Base-by-base conservation (phyloP, 257 asterid species). In the Solanum sejunctum region DNA sequence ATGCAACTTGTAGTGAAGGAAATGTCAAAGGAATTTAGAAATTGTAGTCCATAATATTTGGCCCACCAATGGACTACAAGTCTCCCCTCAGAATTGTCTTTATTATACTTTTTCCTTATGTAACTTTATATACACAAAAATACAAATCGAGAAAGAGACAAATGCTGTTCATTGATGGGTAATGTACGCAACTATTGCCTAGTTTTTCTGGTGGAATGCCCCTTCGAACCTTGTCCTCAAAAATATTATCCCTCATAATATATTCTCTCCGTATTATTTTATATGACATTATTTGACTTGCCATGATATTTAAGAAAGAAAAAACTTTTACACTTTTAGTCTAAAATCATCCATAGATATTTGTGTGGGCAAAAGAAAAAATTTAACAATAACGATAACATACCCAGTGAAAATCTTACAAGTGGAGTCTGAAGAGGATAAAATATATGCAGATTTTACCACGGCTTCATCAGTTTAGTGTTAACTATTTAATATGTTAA, bases 221-320 rank as follows among this genome's bases (percentile, higher is more conserved):
- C 84, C 41, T 71, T 60, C 58, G 82, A 83, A 78, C 39, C 41
- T 81, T 69, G 85, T 54, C 85, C 91, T 89, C 91, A 91, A 88
- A 84, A 61, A 80, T 88, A 86, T 88, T 91, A 91, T 89, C 93
- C 26, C 75, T 4, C 41, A 0, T 36, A 36, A 36, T 36, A 36
- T 36, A 36, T 4, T 36, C 41, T 5, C 6, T 36, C 7, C 41
- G 7, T 36, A 36, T 36, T 7, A 36, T 36, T 36, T 36, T 36
- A 36, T 36, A 6, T 36, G 6, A 5, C 41, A 36, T 36, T 5
- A 36, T 36, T 36, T 36, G 6, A 4, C 1, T 36, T 36, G 6
- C 0, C 41, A 36, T 5, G 6, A 5, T 36, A 5, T 36, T 36
- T 36, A 36, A 0, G 6, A 0, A 36, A 36, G 5, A 36, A 36